Evolutionary conservation across 306 rosid species (phyloP), one percentile per base, ranked within the genome.

Genomic region (Sechiopsis laciniata): DNA sequence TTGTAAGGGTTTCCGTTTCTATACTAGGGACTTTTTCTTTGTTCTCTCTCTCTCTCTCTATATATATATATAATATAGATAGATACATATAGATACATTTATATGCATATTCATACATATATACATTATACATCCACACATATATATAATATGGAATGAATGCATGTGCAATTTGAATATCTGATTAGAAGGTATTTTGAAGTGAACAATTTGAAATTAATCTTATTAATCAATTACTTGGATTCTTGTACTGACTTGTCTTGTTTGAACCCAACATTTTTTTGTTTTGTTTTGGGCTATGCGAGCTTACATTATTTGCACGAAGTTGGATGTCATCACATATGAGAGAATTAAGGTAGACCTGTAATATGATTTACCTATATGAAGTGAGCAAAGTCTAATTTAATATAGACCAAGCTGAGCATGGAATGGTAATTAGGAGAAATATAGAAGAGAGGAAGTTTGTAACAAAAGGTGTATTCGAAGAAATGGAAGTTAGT

Each of bases 1-100:
- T n/a, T n/a, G n/a, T n/a, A n/a, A 12, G 14, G 24, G 69, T 63
- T 63, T 63, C 8, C 69, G n/a, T 62, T 15, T 57, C 35, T 57
- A 57, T 57, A 10, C 16, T 7, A 22, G 35, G 35, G 63, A 20
- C 63, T 57, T 20, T 35, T 57, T 20, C 8, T 46, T 48, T 48
- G 52, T 48, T 48, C 26, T 55, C 13, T 55, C 59, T 12, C 71
- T 64, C 70, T 52, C 50, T 32, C 17, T 16, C 14, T 35, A 9
- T 15, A 24, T 64, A 5, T 14, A 8, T 37, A 8, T 37, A 19
- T 7, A 1, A n/a, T n/a, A 32, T 32, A 3, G 37, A 32, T 32
- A 32, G 37, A 32, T 32, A 2, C 5, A 32, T 32, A 32, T 32
- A 32, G 8, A 37, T 37, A 37, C 8, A 37, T 37, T 5, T 62